phyloP scores from a whole-genome alignment of 495 filamentous ascomycete genomes.

The Hyaloscypha hepaticicola region DNA sequence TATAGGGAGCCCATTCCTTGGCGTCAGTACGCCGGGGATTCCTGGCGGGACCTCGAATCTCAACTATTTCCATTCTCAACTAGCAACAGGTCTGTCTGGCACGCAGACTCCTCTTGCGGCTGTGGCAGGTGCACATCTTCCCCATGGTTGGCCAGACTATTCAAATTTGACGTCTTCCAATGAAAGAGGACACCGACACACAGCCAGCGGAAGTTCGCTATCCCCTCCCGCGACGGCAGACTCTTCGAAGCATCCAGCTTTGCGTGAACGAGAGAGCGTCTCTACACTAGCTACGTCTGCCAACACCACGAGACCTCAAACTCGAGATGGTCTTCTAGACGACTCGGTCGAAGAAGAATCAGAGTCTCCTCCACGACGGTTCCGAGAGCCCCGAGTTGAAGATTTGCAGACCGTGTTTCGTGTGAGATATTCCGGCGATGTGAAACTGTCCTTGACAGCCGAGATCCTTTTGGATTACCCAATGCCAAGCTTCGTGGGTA shows the following conservation, averaged over 20 bases:
- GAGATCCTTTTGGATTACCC: slow-evolving; percentile 97
- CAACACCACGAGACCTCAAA: slow-evolving; percentile 46
- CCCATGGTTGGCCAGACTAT: slow-evolving; percentile 50
- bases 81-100: slow-evolving; percentile 76
- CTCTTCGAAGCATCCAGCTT: slow-evolving; percentile 20
- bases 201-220: slow-evolving; percentile 31
- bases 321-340: slow-evolving; percentile 38
- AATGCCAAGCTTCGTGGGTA: slow-evolving; percentile 92
- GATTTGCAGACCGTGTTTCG: slow-evolving; percentile 91
- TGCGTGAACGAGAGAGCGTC: slow-evolving; percentile 52
- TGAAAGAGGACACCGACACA: slow-evolving; percentile 25
- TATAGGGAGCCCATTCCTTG: slow-evolving; percentile 62
- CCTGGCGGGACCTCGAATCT: slow-evolving; percentile 85
- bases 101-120: slow-evolving; percentile 84
- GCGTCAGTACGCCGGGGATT: slow-evolving; percentile 71
- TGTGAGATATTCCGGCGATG: slow-evolving; percentile 80
- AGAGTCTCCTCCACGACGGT: slow-evolving; percentile 38
- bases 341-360: slow-evolving; percentile 32
- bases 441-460: slow-evolving; percentile 83
- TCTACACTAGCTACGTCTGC: slow-evolving; percentile 51
- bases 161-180: slow-evolving; percentile 14
- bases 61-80: slow-evolving; percentile 85
- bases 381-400: slow-evolving; percentile 50
- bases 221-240: slow-evolving; percentile 31
- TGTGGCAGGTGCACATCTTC: slow-evolving; percentile 67